Conservation (phyloP, 2,329 filamentous ascomycete species). For the Hortaea werneckii region DNA sequence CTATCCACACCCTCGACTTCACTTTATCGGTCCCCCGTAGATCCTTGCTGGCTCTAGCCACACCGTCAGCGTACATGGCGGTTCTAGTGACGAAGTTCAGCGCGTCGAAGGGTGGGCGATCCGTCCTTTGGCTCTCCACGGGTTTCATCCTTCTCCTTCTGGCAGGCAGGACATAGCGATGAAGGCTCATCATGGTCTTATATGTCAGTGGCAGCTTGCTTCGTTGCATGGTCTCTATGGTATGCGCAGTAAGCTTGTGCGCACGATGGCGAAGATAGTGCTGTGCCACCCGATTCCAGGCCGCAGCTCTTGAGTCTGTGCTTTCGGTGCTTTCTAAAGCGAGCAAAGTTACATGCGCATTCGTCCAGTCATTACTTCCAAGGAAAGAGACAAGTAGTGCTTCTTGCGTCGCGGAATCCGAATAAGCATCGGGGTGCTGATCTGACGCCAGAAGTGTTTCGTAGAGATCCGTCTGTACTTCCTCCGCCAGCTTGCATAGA, state of each 20-base stretch:
- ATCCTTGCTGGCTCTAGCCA: conserved; percentile 15
- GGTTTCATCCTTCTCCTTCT: conserved; percentile 31
- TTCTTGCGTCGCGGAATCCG: conserved; percentile 46
- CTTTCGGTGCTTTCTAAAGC: conserved; percentile 35
- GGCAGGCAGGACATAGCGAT: conserved; percentile 29
- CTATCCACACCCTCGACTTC: conserved; percentile 43
- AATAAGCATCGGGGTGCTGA: conserved; percentile 54
- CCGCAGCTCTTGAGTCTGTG: conserved; percentile 23
- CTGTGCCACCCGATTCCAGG: conserved; percentile 40
- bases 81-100: conserved; percentile 36
- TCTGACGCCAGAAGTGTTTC: conserved; percentile 47
- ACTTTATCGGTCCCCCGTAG: conserved; percentile 15
- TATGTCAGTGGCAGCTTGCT: conserved; percentile 32
- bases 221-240: conserved; percentile 42
- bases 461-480: conserved; percentile 43
- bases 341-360: conserved; percentile 46
- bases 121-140: conserved; percentile 5
- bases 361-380: conserved; percentile 38
- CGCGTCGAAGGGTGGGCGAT: conserved; percentile 23
- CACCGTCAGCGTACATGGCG: conserved; percentile 30
- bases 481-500: conserved; percentile 52
- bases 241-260: conserved; percentile 19
- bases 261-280: conserved; percentile 24
- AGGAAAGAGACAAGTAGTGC: conserved; percentile 44
- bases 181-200: conserved; percentile 36